These are phyloP conservation scores for Microcyclospora pomicola DNA, from an alignment of 2,329 filamentous ascomycete species.

Conservation along the genomic window DNA sequence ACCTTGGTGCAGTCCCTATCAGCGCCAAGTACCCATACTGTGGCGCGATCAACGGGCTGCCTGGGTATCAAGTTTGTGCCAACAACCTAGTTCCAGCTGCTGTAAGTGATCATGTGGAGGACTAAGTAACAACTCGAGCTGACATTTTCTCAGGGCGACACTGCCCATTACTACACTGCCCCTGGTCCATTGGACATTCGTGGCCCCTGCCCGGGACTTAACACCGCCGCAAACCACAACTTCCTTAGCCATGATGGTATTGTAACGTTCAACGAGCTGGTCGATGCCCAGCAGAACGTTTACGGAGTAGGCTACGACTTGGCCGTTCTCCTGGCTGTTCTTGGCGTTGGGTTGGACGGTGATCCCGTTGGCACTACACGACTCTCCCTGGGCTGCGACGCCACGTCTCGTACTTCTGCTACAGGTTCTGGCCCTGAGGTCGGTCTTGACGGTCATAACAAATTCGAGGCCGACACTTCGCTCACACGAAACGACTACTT, in stretches of 20 bases:
- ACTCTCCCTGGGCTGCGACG: conserved; percentile 28
- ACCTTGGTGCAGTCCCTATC: conserved; percentile 19
- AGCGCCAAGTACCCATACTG: conserved; percentile 25
- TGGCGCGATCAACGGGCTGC: conserved; percentile 25
- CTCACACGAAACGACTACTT: conserved; percentile 27
- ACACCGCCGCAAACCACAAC: conserved; percentile 27
- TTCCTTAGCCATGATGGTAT: conserved; percentile 28
- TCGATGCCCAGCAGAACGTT: conserved; percentile 28
- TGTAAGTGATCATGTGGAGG: conserved; percentile 16
- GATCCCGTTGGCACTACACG: conserved; percentile 24
- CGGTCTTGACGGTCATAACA: conserved; percentile 28
- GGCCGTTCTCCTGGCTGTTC: conserved; percentile 24
- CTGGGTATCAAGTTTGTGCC: conserved; percentile 17
- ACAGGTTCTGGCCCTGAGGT: conserved; percentile 15
- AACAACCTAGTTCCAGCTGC: conserved; percentile 17
- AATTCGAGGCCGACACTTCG: conserved; percentile 25
- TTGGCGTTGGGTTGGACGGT: conserved; percentile 25
- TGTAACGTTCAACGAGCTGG: conserved; percentile 26
- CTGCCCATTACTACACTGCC: conserved; percentile 21
- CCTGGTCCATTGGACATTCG: conserved; percentile 25
- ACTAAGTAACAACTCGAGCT: conserved; percentile 9
- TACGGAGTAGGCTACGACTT: conserved; percentile 30
- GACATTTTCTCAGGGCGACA: conserved; percentile 16
- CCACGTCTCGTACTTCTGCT: conserved; percentile 24
- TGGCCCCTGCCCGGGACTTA: conserved; percentile 27